Percentiles rank a stretch among this genome's conserved stretches.
These are phyloP conservation scores for Nakaseomyces glabratus DNA, from an alignment of 1,139 yeast genomes.

Conservation along the genomic window DNA sequence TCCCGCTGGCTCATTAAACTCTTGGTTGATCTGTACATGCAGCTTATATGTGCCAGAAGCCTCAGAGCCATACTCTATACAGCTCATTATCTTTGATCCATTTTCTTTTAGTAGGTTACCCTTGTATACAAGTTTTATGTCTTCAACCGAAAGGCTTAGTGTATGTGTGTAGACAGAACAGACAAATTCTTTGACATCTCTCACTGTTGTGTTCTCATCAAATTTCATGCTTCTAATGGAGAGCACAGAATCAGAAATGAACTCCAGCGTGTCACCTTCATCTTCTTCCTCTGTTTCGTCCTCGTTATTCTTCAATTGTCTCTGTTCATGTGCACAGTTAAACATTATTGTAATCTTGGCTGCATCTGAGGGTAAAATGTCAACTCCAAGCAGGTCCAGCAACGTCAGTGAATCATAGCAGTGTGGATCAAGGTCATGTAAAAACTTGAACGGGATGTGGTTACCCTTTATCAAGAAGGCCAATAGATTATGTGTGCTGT, in stretches of 20 bases:
- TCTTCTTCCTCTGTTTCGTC: conserved; percentile 8
- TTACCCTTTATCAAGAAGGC: conserved; percentile 23
- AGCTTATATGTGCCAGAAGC: conserved; percentile 14
- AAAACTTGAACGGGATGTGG: conserved; percentile 10
- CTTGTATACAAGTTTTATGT: conserved; percentile 24
- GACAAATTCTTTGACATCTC: conserved; percentile 25
- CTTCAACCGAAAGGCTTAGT: conserved; percentile 16
- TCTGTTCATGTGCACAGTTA: conserved; percentile 20
- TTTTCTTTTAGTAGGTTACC: conserved; percentile 21
- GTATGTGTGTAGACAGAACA: conserved; percentile 24
- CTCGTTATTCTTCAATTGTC: background rate
- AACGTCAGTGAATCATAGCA: conserved; percentile 16
- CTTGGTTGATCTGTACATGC: conserved; percentile 25
- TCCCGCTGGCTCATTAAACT: conserved; percentile 19
- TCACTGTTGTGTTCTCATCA: conserved; percentile 21
- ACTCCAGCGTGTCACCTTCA: conserved; percentile 16
- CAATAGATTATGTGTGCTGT: conserved; percentile 16
- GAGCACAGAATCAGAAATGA: conserved; percentile 24
- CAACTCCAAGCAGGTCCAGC: conserved; percentile 20
- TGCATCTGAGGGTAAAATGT: conserved; percentile 21
- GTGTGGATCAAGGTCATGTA: conserved; percentile 8
- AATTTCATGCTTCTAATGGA: conserved; percentile 20
- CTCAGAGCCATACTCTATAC: conserved; percentile 11
- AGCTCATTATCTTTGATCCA: conserved; percentile 17
- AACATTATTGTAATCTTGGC: conserved; percentile 23